Base-by-base conservation (phyloP, 495 filamentous ascomycete species). In the Hypoxylon fuscum region DNA sequence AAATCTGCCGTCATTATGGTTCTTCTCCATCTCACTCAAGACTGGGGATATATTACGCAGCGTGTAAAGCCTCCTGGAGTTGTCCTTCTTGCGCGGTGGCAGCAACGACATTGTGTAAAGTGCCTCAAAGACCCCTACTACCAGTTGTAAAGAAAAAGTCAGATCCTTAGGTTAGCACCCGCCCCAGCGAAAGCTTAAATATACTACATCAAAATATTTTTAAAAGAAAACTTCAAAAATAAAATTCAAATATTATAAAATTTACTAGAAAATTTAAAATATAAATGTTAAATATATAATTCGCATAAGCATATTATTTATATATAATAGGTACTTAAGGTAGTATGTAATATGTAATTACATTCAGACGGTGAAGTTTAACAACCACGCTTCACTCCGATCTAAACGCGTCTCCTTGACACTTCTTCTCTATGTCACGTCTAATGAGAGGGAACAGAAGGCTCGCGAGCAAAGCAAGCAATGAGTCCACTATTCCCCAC, bases 1-100 rank as follows among this genome's bases (percentile, higher is more conserved):
- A 9, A 66, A 66, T 29, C 56, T 66, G 5, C 63, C 63, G 20
- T 61, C 63, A 10, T 15, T 66, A 7, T 20, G 51, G 50, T 12
- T 61, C 32, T 44, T 66, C 14, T 14, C 29, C 10, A 40, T 27
- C 14, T 47, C 37, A 10, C 14, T 59, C 21, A 59, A 12, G 12
- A 20, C 54, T 11, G 61, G 29, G 21, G 44, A 59, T 6, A 27
- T 64, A 9, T 1, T 64, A 7, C 54, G 45, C 22, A 52, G 54
- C 23, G 35, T 57, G 27, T 5, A 10, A 31, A 31, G 27, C 27
- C 27, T 31, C 5, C 27, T 31, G 27, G 27, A 31, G 27, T 31
- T 31, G 27, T 31, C 27, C 4, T 31, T 31, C 27, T 10, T 31
- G 27, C 27, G 27, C 10, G 10, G 27, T 31, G 10, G 27, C 4